Evolutionary conservation across 495 filamentous ascomycete species (phyloP), one percentile per base, ranked within the genome.

Genomic region (Penicillium chermesinum): DNA sequence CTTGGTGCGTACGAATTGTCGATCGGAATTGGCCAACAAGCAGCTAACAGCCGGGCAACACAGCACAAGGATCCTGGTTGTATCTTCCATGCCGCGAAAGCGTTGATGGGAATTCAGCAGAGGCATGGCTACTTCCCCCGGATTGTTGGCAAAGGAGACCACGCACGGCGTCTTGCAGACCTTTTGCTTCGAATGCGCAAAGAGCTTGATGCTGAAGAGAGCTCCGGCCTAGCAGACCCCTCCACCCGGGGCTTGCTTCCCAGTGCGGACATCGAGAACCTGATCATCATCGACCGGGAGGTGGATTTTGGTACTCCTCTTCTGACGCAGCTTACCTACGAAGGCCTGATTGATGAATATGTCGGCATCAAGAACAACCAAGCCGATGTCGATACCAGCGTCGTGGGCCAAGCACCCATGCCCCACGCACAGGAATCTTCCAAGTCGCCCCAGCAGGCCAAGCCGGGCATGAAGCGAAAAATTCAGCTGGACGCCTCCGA

Each of bases 271-370:
- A 87, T 88, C 43, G 91, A 97, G 63, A 91, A 82, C 59, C 69
- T 96, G 47, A 90, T 99, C 55, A 87, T 99, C 52, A 91, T 97
- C 30, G 94, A 96, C 66, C 86, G 94, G 33, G 90, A 95, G 53
- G 84, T 95, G 39, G 94, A 99, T 59, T 88, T 91, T 66, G 87
- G 87, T 21, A 95, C 93, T 16, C 83, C 85, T 1, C 77, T 99
- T 10, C 80, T 97, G 39, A 97, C 93, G 0, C 94, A 97, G 62
- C 74, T 99, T 34, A 99, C 94, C 7, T 99, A 99, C 58, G 91
- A 97, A 69, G 94, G 94, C 0, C 65, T 99, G 21, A 86, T 99
- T 41, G 94, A 99, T 63, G 94, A 99, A 67, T 79, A 89, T 30
- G 94, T 95, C 52, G 85, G 87, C 39, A 91, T 99, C 49, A 78